phyloP scores from a whole-genome alignment of 768 basidiomycete species.

The Boletellus ananas region DNA sequence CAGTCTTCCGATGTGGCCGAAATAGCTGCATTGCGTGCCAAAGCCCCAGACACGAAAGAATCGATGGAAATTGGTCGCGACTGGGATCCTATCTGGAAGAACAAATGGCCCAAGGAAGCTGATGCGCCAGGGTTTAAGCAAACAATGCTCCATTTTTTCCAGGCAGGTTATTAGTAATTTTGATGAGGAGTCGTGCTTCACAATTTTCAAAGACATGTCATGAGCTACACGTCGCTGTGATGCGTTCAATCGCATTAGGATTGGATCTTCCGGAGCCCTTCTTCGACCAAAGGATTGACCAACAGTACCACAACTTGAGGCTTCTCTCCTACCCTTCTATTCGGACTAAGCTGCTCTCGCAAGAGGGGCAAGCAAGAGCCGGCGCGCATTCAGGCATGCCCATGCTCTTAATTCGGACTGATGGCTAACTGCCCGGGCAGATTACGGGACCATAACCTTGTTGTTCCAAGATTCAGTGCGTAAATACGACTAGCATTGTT shows the following conservation, averaged over 20 bases:
- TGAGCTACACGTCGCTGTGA: conserved; percentile 66
- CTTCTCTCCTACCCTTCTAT: conserved; percentile 82
- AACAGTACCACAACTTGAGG: conserved; percentile 78
- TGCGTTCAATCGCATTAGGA: conserved; percentile 84
- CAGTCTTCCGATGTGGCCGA: conserved; percentile 66
- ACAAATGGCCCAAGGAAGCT: conserved; percentile 70
- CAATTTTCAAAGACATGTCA: conserved; percentile 57
- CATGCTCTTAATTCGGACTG: neutral
- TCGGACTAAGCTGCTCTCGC: conserved; percentile 49
- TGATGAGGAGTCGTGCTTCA: conserved; percentile 1
- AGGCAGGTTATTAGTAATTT: conserved; percentile 36
- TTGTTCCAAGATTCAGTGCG: conserved; percentile 74
- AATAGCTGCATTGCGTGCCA: conserved; percentile 68
- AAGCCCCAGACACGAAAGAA: conserved; percentile 81
- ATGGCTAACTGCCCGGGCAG: conserved; percentile 29
- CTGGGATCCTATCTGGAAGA: conserved; percentile 73
- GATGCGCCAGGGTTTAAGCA: conserved; percentile 65
- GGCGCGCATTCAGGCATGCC: conserved; percentile 71
- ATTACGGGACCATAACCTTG: conserved; percentile 79
- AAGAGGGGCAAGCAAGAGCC: conserved; percentile 72
- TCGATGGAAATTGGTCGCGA: conserved; percentile 88
- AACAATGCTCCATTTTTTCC: conserved; percentile 74
- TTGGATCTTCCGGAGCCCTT: conserved; percentile 67
- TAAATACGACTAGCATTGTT: neutral
- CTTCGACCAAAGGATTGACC: conserved; percentile 72